Evolutionary conservation across 2,329 filamentous ascomycete species (phyloP).

Genomic region (Thielaviopsis cerberus): DNA sequence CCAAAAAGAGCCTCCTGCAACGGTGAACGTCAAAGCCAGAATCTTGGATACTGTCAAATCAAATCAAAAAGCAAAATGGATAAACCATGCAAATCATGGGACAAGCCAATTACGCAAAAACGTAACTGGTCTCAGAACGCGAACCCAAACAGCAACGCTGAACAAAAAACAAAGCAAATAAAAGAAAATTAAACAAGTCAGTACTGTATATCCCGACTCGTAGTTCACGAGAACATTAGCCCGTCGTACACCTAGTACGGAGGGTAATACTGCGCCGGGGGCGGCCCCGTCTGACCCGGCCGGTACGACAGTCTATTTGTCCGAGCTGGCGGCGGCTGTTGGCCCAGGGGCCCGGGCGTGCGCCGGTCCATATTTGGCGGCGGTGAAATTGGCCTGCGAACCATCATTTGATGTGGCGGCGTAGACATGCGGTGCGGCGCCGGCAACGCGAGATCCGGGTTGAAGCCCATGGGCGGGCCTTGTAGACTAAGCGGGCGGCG

Average conservation of each 20-base stretch:
- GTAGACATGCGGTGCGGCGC: constrained; percentile 21
- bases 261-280: not conserved
- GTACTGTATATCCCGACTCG: not conserved
- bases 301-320: not conserved
- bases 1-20: too few relatives aligned
- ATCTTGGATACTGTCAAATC: too few relatives aligned
- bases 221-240: not conserved
- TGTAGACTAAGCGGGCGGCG: constrained; percentile 21
- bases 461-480: constrained; percentile 21
- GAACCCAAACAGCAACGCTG: too few relatives aligned
- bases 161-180: constrained; percentile 2
- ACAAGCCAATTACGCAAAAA: too few relatives aligned
- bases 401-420: constrained; percentile 20
- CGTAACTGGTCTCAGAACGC: too few relatives aligned
- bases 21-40: too few relatives aligned
- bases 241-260: constrained; percentile 4
- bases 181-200: constrained; percentile 3
- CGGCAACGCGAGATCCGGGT: constrained; percentile 11
- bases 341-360: constrained; percentile 4
- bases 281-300: not conserved
- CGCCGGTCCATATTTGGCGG: constrained; percentile 6
- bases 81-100: too few relatives aligned
- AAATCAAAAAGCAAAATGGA: too few relatives aligned
- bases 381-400: constrained; percentile 22
- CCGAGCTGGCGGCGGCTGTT: not conserved